Percentiles rank a stretch among this genome's conserved stretches.
Conservation (phyloP, 805 yeast genomes). For the Brettanomyces nanus region DNA sequence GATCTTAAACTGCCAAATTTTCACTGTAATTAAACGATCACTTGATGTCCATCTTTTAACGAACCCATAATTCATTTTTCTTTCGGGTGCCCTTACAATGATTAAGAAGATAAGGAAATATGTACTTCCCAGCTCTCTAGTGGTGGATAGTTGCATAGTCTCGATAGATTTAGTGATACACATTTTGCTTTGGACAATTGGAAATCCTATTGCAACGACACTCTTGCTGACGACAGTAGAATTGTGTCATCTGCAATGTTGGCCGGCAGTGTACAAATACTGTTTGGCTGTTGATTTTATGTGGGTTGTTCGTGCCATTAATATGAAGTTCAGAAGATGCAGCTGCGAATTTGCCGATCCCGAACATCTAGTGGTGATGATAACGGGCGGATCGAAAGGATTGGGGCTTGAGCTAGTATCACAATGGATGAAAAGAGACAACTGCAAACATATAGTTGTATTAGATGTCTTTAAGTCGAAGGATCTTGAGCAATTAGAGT, state of each 20-base stretch:
- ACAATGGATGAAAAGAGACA: neutral
- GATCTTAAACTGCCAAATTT: too few species aligned
- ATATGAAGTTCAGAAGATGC: constrained; percentile 2
- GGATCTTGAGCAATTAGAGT: constrained; percentile 4
- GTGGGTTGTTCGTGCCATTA: constrained; percentile 17
- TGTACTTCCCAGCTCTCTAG: neutral
- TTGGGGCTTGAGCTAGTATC: constrained; percentile 36
- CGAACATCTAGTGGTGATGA: neutral
- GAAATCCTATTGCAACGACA: constrained; percentile 7
- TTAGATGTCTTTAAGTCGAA: constrained; percentile 25
- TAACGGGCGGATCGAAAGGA: constrained; percentile 45
- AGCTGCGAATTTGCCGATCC: neutral
- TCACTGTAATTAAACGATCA: too few species aligned
- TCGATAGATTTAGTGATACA: constrained; percentile 10
- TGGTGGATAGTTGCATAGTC: neutral
- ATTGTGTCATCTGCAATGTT: too few species aligned
- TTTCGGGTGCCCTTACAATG: too few species aligned
- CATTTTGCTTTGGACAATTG: constrained; percentile 5
- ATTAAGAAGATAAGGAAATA: neutral
- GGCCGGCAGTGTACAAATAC: too few species aligned
- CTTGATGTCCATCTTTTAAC: too few species aligned
- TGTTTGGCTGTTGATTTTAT: constrained; percentile 7
- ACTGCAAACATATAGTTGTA: constrained; percentile 20
- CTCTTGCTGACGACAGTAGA: neutral
- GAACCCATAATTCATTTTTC: too few species aligned